A percentile compares a stretch with the other conserved stretches of the same genome.
These are phyloP conservation scores for Ustilago sp. DNA, from an alignment of 1,284 basidiomycete genomes.

Conservation along the genomic window DNA sequence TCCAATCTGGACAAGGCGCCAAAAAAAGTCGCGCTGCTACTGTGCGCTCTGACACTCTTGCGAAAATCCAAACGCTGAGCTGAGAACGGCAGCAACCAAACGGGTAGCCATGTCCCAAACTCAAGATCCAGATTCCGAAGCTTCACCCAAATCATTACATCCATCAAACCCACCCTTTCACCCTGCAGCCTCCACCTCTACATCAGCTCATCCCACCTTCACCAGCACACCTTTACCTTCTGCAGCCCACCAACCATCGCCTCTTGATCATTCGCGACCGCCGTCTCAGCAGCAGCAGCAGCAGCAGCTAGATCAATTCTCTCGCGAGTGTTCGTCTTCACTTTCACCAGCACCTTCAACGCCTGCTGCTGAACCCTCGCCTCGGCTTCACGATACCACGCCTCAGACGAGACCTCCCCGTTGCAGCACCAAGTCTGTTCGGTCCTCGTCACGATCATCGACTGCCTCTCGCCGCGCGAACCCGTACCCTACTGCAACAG, in stretches of 20 bases:
- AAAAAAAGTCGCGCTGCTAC: not conserved
- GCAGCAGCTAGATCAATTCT: slow-evolving; percentile 21
- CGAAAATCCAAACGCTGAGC: not conserved
- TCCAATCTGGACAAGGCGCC: not conserved
- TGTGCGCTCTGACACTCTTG: slow-evolving; percentile 35
- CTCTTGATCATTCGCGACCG: not conserved
- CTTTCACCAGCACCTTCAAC: slow-evolving; percentile 43
- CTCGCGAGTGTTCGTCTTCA: slow-evolving; percentile 32
- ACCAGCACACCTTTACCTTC: slow-evolving; percentile 1
- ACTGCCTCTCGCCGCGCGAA: slow-evolving; percentile 26
- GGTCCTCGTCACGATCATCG: slow-evolving; percentile 15
- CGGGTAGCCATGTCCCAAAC: slow-evolving; percentile 34
- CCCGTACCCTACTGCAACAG: slow-evolving; percentile 11
- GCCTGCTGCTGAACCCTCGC: slow-evolving; percentile 24
- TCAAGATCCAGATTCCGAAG: slow-evolving; percentile 24
- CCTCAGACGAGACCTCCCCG: not conserved
- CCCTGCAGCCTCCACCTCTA: slow-evolving; percentile 8
- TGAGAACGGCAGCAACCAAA: not conserved
- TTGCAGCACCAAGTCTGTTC: not conserved
- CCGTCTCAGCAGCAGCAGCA: slow-evolving; percentile 11
- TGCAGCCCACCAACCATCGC: not conserved
- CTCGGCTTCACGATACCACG: slow-evolving; percentile 2
- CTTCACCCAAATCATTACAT: slow-evolving; percentile 30
- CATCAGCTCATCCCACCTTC: slow-evolving; percentile 7
- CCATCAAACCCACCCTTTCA: slow-evolving; percentile 22